Conservation (phyloP, 306 rosid genomes). For the Fagus crenata region DNA sequence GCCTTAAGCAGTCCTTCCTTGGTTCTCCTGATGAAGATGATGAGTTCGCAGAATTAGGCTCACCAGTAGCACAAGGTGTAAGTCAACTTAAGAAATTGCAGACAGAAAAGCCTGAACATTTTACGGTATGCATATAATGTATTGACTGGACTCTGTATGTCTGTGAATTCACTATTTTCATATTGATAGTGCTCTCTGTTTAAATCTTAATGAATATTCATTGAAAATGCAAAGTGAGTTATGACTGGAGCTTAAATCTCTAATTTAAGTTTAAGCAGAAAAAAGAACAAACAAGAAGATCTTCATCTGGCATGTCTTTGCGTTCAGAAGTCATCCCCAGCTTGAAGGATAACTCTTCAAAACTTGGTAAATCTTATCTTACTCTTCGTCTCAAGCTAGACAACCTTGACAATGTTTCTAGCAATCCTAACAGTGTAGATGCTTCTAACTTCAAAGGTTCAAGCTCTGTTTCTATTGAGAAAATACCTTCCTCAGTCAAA, state of each 20-base stretch:
- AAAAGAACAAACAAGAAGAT: neutral
- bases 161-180: neutral
- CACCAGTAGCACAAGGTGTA: slow-evolving; percentile 5
- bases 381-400: slow-evolving; percentile 3
- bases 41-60: slow-evolving; percentile 20
- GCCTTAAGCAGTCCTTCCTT: slow-evolving; percentile 2
- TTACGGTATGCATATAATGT: slow-evolving; percentile 17
- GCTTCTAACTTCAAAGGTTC: neutral
- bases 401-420: neutral
- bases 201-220: neutral
- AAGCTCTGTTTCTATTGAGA: neutral
- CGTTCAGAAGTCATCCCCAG: slow-evolving; percentile 10
- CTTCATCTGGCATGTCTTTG: neutral
- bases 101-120: slow-evolving; percentile 32
- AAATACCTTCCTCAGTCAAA: slow-evolving; percentile 7
- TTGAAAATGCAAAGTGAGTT: neutral
- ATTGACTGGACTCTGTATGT: neutral
- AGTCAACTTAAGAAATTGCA: slow-evolving; percentile 5
- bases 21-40: slow-evolving; percentile 19
- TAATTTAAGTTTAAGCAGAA: slow-evolving; percentile 29
- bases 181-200: neutral
- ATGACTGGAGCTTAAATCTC: neutral
- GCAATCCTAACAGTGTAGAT: neutral
- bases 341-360: neutral
- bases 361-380: neutral